Evolutionary conservation across 139 green algal genomes (phyloP).

Genomic region (Tetradesmus obliquus): DNA sequence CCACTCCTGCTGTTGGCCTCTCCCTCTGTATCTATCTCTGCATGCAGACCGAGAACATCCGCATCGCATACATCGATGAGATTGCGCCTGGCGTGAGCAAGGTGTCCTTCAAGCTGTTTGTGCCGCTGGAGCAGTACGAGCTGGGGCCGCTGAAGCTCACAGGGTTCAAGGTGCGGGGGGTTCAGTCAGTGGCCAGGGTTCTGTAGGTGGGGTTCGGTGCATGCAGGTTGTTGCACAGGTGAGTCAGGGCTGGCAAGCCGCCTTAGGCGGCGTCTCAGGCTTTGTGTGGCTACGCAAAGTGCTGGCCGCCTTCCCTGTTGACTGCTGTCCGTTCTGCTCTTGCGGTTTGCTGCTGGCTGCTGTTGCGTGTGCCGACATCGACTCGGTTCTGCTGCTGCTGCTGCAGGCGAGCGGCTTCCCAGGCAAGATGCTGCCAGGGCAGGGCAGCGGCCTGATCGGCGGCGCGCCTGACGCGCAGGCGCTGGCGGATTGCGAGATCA

Average conservation of each 20-base stretch:
- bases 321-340: neutral
- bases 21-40: neutral
- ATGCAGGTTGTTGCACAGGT: neutral
- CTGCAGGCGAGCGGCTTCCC: slow-evolving; percentile 37
- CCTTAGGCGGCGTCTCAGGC: neutral
- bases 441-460: slow-evolving; percentile 2
- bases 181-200: neutral
- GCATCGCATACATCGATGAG: slow-evolving; percentile 50
- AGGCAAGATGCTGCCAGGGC: slow-evolving; percentile 40
- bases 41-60: slow-evolving; percentile 39
- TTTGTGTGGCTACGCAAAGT: neutral
- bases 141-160: slow-evolving; percentile 19
- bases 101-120: slow-evolving; percentile 43
- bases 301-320: too few relatives aligned
- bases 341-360: neutral
- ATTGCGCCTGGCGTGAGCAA: slow-evolving; percentile 35
- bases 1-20: neutral
- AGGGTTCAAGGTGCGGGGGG: slow-evolving; percentile 22
- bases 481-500: slow-evolving; percentile 38
- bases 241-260: neutral
- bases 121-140: slow-evolving; percentile 34
- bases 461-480: neutral
- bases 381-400: neutral
- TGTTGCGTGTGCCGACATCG: neutral
- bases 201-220: neutral